These are phyloP conservation scores for Carex parvula DNA, from an alignment of 176 grass and related monocot species.

Conservation along the genomic window DNA sequence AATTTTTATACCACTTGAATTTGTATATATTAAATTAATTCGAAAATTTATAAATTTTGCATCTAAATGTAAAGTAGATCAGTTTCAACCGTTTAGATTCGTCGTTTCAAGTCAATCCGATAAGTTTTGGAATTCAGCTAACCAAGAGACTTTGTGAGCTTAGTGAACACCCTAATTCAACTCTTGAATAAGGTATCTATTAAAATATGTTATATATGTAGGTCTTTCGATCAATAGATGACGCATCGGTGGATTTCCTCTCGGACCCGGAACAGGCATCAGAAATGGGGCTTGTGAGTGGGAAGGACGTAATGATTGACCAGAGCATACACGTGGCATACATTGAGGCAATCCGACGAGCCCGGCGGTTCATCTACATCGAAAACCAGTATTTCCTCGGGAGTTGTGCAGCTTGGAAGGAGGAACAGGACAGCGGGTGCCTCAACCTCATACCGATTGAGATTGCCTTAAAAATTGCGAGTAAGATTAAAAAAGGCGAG, in stretches of 20 bases:
- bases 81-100: no score
- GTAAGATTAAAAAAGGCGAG: conserved; percentile 56
- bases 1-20: no score
- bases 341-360: conserved; percentile 73
- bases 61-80: no score
- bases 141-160: no score
- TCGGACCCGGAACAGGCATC: conserved; percentile 33
- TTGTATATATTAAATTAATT: no score
- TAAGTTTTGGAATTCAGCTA: no score
- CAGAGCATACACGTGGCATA: conserved; percentile 66
- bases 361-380: conserved; percentile 72
- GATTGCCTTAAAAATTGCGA: conserved; percentile 70
- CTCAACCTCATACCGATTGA: conserved; percentile 79
- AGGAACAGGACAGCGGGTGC: conserved; percentile 56
- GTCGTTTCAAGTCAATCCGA: no score
- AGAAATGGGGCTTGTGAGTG: conserved; percentile 48
- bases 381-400: conserved; percentile 99
- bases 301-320: conserved; percentile 63
- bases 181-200: not conserved
- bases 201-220: not conserved
- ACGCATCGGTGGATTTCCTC: conserved; percentile 72
- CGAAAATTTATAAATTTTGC: no score
- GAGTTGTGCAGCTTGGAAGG: conserved; percentile 64
- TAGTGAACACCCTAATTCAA: no score
- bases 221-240: conserved; percentile 84